A percentile compares a stretch with the other conserved stretches of the same genome.
These are phyloP conservation scores for Amanita inopinata DNA, from an alignment of 768 basidiomycete species.

Conservation along the genomic window DNA sequence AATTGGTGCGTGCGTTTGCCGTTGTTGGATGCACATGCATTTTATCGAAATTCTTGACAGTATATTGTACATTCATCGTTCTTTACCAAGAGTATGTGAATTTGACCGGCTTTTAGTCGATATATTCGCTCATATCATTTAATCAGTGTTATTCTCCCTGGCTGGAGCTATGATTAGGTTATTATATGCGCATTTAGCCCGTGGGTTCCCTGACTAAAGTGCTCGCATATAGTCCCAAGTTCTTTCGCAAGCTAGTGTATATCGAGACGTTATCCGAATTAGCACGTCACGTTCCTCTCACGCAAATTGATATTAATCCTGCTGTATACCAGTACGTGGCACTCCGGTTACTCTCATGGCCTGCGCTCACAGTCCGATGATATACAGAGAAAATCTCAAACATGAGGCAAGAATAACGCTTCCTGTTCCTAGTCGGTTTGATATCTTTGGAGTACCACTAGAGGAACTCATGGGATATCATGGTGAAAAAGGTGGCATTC, in stretches of 20 bases:
- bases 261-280: constrained; percentile 70
- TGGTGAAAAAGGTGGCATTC: constrained; percentile 77
- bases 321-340: constrained; percentile 67
- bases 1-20: constrained; percentile 40
- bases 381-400: constrained; percentile 64
- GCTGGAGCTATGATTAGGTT: constrained; percentile 84
- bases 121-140: constrained; percentile 8
- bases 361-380: background rate
- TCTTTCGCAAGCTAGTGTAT: constrained; percentile 78
- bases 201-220: background rate
- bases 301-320: constrained; percentile 79
- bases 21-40: constrained; percentile 21
- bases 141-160: constrained; percentile 75
- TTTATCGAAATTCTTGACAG: background rate
- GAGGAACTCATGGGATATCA: constrained; percentile 78
- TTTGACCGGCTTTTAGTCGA: background rate
- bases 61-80: constrained; percentile 76
- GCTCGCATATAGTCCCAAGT: constrained; percentile 60
- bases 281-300: constrained; percentile 69
- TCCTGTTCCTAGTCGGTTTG: constrained; percentile 51
- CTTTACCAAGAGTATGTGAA: constrained; percentile 70
- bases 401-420: constrained; percentile 61
- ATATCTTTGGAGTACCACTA: constrained; percentile 70
- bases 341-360: background rate
- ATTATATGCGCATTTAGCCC: constrained; percentile 6